phyloP scores from a whole-genome alignment of 1,139 yeast genomes.

The Kodamaea sp. region DNA sequence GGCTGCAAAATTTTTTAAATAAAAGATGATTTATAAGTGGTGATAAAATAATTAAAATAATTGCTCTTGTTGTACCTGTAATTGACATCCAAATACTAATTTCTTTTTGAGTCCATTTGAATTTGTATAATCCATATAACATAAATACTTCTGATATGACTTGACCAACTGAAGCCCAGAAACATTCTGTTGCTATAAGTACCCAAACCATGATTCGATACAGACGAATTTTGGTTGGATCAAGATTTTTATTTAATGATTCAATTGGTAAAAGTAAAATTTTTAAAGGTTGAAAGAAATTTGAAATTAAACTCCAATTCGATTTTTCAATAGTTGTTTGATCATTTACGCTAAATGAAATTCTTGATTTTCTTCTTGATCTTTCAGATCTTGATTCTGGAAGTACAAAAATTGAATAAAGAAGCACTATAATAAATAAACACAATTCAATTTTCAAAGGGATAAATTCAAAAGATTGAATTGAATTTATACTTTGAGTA shows the following conservation, averaged over 20 bases:
- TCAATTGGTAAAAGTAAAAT: constrained; percentile 33
- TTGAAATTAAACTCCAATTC: constrained; percentile 8
- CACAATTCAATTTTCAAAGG: constrained; percentile 29
- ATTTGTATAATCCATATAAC: constrained; percentile 55
- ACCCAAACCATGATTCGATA: constrained; percentile 35
- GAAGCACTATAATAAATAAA: constrained; percentile 19
- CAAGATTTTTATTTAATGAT: constrained; percentile 24
- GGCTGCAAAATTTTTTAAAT: constrained; percentile 23
- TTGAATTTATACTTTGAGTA: not conserved
- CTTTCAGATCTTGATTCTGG: constrained; percentile 48
- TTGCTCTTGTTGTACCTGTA: constrained; percentile 43
- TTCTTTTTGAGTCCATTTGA: constrained; percentile 56
- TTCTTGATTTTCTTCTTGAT: constrained; percentile 45
- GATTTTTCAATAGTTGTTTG: not conserved
- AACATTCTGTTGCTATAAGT: constrained; percentile 46
- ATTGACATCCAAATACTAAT: constrained; percentile 59
- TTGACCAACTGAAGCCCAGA: constrained; percentile 29
- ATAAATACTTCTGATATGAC: constrained; percentile 45
- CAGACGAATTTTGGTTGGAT: constrained; percentile 8
- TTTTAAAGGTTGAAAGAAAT: constrained; percentile 47
- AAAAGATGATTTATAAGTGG: constrained; percentile 30
- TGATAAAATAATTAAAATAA: constrained; percentile 29
- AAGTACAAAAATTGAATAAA: constrained; percentile 37
- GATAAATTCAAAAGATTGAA: constrained; percentile 18
- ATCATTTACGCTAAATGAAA: constrained; percentile 19